Percentiles rank a stretch among this genome's conserved stretches.
Evolutionary conservation across 2,329 filamentous ascomycete genomes (phyloP).

Genomic region (Aspergillus pseudoglaucus): DNA sequence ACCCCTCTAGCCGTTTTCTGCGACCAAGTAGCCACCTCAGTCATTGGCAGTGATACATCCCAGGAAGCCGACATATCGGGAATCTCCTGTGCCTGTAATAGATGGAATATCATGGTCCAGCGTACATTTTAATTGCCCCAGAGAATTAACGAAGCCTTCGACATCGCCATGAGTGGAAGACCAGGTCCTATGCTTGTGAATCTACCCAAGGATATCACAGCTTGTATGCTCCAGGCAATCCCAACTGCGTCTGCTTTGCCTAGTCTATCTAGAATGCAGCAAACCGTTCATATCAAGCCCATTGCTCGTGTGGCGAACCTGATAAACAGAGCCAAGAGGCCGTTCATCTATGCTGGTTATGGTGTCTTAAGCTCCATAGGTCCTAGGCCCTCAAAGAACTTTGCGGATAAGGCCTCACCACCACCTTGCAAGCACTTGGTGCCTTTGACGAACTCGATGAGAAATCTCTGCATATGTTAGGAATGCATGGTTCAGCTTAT

Average conservation of each 20-base stretch:
- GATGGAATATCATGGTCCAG: slow-evolving; percentile 97
- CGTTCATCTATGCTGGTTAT: slow-evolving; percentile 84
- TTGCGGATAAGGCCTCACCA: slow-evolving; percentile 81
- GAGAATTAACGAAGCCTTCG: slow-evolving; percentile 90
- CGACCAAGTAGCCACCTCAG: slow-evolving; percentile 77
- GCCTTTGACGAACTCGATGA: slow-evolving; percentile 82
- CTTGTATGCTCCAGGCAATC: slow-evolving; percentile 69
- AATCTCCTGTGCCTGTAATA: slow-evolving; percentile 85
- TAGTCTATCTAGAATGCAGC: slow-evolving; percentile 49
- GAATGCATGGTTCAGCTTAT: slow-evolving; percentile 91
- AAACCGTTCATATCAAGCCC: slow-evolving; percentile 42
- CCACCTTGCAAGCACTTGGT: slow-evolving; percentile 83
- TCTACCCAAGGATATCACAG: slow-evolving; percentile 87
- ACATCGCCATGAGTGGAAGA: slow-evolving; percentile 85
- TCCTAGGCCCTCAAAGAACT: slow-evolving; percentile 66
- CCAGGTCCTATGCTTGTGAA: slow-evolving; percentile 93
- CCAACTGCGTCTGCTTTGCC: slow-evolving; percentile 64
- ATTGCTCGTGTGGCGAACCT: slow-evolving; percentile 69
- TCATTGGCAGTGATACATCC: slow-evolving; percentile 88
- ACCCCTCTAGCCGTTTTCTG: slow-evolving; percentile 89
- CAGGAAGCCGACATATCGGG: slow-evolving; percentile 89
- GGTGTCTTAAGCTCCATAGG: slow-evolving; percentile 72
- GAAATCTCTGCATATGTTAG: slow-evolving; percentile 91
- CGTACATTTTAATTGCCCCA: slow-evolving; percentile 79
- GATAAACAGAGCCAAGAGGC: slow-evolving; percentile 81